Base-by-base conservation (phyloP, 2,329 filamentous ascomycete species). In the Ophiosphaerella narmari region DNA sequence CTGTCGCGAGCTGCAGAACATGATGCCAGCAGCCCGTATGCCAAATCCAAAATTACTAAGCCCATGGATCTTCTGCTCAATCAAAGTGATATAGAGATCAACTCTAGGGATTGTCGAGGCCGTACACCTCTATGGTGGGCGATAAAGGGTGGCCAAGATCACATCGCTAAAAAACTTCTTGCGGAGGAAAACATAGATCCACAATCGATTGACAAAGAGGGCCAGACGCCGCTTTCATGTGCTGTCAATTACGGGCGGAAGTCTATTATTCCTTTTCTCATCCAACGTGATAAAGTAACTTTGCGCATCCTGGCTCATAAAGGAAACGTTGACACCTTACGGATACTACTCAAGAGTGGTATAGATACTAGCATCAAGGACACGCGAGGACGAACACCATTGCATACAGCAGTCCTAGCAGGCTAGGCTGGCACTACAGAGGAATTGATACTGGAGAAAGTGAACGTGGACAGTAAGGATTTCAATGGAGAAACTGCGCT, bases 1-100 rank as follows among this genome's bases (percentile, higher is more conserved):
- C 33, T 52, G 29, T 45, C 37, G 2, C 13, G 33, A n/a, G 45
- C 45, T 5, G 40, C 38, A 23, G 21, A 33, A 35, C 8, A 18
- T 38, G 39, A 39, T 4, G 11, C 4, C 6, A 29, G 7, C 11
- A 13, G 4, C 4, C 16, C 14, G 23, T 36, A 14, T 29, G 2
- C 4, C 37, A 41, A 9, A 21, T 5, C 3, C 3, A 4, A 21
- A 21, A 21, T 21, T 4, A 4, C 1, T 21, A 21, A 2, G 18
- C 18, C 3, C 18, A 14, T 41, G 7, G 12, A 35, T 21, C 14
- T 49, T 2, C 29, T 49, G 14, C 33, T 49, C 18, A 2, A 1
- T 0, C n/a, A 14, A 23, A 14, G 12, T 5, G 35, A 24, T 48
- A 35, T 53, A 12, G 49, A 67, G 61, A n/a, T 29, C 7, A 37